Evolutionary conservation across 768 basidiomycete genomes (phyloP).

Genomic region (Psilocybe cyanescens): DNA sequence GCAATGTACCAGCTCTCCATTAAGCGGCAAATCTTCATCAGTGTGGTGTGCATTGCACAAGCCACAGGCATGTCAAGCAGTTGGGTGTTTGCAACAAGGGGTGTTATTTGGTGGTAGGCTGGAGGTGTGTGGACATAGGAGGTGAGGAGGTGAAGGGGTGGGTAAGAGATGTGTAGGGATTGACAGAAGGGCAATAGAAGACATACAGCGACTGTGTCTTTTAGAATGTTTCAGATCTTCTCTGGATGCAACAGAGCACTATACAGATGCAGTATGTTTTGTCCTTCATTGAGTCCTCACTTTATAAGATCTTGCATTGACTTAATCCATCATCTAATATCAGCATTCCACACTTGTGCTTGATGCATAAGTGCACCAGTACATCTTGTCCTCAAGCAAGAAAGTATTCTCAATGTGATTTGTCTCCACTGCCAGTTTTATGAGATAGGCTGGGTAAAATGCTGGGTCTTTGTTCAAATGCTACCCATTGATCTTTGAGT

Average conservation of each 20-base stretch:
- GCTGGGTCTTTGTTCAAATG: no score
- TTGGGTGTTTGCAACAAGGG: conserved; percentile 11
- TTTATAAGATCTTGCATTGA: conserved; percentile 24
- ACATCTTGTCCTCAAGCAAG: neutral
- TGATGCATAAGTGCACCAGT: neutral
- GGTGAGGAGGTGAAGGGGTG: no score
- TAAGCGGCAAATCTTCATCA: conserved; percentile 33
- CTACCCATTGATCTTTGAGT: no score
- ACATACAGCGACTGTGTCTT: conserved; percentile 30
- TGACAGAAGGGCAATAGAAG: neutral
- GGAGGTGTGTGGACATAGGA: neutral
- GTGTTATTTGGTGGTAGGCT: conserved; percentile 25
- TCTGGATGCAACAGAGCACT: conserved; percentile 24
- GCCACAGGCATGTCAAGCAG: conserved; percentile 19
- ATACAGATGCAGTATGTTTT: conserved; percentile 15
- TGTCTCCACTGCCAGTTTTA: conserved; percentile 29
- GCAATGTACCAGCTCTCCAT: conserved; percentile 19
- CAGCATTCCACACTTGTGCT: neutral
- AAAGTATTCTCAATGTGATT: conserved; percentile 30
- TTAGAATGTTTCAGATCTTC: conserved; percentile 28
- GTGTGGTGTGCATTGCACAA: conserved; percentile 30
- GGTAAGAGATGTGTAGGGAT: neutral
- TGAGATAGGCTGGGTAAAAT: no score
- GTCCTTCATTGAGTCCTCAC: conserved; percentile 23
- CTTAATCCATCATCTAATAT: conserved; percentile 12